Evolutionary conservation across 192 early-diverging fungal genomes (phyloP).

Genomic region (Radiomyces spectabilis): DNA sequence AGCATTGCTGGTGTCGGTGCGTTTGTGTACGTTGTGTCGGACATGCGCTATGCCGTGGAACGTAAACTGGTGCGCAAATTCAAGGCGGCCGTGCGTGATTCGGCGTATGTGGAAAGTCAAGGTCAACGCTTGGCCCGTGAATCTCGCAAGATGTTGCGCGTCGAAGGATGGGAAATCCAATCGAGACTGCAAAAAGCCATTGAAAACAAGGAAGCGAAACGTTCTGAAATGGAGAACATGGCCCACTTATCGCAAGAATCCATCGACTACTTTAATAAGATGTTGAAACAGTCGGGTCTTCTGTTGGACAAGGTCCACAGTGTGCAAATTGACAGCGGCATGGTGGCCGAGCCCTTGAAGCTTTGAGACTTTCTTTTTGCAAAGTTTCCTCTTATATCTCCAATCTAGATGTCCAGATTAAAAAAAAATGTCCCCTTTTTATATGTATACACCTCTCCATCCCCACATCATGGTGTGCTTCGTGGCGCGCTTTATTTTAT

Average conservation of each 20-base stretch:
- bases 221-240: constrained; percentile 46
- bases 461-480: too few relatives aligned
- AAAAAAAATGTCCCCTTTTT: background rate
- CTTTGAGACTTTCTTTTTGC: background rate
- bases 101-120: constrained; percentile 48
- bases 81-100: constrained; percentile 34
- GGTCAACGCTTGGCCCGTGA: constrained; percentile 57
- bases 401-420: too few relatives aligned
- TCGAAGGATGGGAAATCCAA: constrained; percentile 66
- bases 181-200: constrained; percentile 63
- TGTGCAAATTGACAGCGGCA: background rate
- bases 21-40: constrained; percentile 55
- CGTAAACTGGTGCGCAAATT: constrained; percentile 63
- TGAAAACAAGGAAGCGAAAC: constrained; percentile 59
- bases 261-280: constrained; percentile 55
- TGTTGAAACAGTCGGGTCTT: constrained; percentile 41
- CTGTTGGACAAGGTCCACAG: constrained; percentile 9
- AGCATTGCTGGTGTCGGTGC: constrained; percentile 53
- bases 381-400: background rate
- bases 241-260: constrained; percentile 58
- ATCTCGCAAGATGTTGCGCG: constrained; percentile 54
- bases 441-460: background rate
- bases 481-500: too few relatives aligned
- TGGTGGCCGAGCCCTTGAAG: background rate
- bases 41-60: constrained; percentile 63